Conservation (phyloP, 2,329 filamentous ascomycete species). For the Verticillium klebahnii region DNA sequence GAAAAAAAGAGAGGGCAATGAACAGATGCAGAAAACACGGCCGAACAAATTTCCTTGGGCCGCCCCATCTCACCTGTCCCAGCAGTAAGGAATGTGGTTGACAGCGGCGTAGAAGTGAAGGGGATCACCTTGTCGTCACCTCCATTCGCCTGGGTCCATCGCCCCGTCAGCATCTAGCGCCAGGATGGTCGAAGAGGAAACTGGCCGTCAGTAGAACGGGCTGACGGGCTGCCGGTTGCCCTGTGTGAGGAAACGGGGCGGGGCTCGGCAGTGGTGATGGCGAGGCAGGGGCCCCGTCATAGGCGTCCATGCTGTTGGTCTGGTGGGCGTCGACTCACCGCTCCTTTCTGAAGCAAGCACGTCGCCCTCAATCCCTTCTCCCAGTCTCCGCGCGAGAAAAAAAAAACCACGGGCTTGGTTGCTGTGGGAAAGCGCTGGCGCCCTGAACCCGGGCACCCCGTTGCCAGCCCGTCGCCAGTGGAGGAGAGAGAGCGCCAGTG, state of each 20-base stretch:
- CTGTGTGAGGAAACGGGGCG: neutral
- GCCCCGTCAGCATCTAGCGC: neutral
- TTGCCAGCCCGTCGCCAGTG: neutral
- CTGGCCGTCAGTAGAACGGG: neutral
- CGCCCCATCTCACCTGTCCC: neutral
- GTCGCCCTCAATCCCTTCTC: too few relatives aligned
- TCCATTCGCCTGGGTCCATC: neutral
- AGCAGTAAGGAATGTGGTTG: slow-evolving; percentile 3
- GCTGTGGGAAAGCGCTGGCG: neutral
- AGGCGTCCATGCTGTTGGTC: neutral
- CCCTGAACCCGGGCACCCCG: neutral
- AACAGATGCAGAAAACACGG: neutral
- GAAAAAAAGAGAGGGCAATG: neutral
- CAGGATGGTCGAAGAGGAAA: neutral
- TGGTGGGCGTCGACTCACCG: neutral
- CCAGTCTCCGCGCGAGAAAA: neutral
- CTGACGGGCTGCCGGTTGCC: neutral
- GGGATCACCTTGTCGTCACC: slow-evolving; percentile 3
- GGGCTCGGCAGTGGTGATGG: neutral
- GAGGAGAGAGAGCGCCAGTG: neutral
- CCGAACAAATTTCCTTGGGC: neutral
- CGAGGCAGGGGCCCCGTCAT: neutral
- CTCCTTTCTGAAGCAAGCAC: neutral
- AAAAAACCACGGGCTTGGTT: neutral
- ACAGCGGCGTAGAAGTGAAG: neutral